These are phyloP conservation scores for Hyaloperonospora brassicae DNA, from an alignment of 352 stramenopile genomes.

Conservation along the genomic window DNA sequence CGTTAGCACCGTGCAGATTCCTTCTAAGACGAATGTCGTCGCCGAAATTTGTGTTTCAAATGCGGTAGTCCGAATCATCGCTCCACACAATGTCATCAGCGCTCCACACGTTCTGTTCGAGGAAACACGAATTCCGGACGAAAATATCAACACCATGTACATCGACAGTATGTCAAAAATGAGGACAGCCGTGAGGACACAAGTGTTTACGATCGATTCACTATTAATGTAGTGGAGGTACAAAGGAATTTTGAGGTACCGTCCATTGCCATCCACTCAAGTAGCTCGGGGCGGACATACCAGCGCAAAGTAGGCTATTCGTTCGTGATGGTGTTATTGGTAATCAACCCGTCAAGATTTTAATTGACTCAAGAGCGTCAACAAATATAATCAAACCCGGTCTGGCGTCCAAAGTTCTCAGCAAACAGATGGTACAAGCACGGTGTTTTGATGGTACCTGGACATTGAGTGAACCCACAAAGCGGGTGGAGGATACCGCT, in stretches of 20 bases:
- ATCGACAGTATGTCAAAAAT: slow-evolving; percentile 1
- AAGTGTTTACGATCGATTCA: neutral
- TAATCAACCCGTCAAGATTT: neutral
- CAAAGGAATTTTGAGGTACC: slow-evolving; percentile 1
- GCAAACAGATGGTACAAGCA: slow-evolving; percentile 1
- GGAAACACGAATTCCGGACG: slow-evolving; percentile 1
- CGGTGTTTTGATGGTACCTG: slow-evolving; percentile 6
- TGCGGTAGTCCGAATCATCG: slow-evolving; percentile 1
- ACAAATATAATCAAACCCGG: slow-evolving; percentile 3
- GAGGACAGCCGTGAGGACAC: slow-evolving; percentile 1
- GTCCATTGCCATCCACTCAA: neutral
- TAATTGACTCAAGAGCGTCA: neutral
- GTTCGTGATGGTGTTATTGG: slow-evolving; percentile 1
- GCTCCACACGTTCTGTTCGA: neutral
- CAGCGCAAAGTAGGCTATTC: neutral
- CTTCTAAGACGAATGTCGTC: slow-evolving; percentile 8
- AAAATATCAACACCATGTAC: neutral
- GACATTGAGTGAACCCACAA: slow-evolving; percentile 6
- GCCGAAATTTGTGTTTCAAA: slow-evolving; percentile 10
- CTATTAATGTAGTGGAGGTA: neutral
- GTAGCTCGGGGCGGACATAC: neutral
- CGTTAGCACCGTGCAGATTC: slow-evolving; percentile 9
- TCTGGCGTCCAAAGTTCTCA: neutral
- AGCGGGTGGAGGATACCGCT: slow-evolving; percentile 8
- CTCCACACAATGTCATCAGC: neutral